These are phyloP conservation scores for Colletotrichum endophyticum DNA, from an alignment of 2,329 filamentous ascomycete genomes.

Conservation along the genomic window DNA sequence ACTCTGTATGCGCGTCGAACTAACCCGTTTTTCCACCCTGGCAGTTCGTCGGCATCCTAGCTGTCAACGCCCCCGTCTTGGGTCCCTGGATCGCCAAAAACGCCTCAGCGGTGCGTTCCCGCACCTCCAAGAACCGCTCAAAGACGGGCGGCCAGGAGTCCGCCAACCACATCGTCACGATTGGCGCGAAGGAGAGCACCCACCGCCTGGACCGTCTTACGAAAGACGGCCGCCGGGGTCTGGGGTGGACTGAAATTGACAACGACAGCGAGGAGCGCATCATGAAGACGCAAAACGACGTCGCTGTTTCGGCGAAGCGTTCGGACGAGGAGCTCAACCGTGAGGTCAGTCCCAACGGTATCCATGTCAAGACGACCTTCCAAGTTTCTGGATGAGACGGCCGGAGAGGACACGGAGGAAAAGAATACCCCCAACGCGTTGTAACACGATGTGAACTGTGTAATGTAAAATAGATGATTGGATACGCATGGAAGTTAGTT, in stretches of 20 bases:
- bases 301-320: not conserved
- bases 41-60: slow-evolving; percentile 28
- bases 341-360: not conserved
- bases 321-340: not conserved
- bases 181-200: slow-evolving; percentile 18
- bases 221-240: slow-evolving; percentile 18
- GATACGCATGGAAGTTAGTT: not conserved
- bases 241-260: slow-evolving; percentile 25
- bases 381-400: not conserved
- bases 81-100: slow-evolving; percentile 27
- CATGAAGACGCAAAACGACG: slow-evolving; percentile 4
- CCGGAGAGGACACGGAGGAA: not conserved
- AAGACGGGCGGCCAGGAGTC: slow-evolving; percentile 5
- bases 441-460: not conserved
- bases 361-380: slow-evolving; percentile 5
- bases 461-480: not conserved
- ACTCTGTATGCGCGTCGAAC: not conserved
- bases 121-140: slow-evolving; percentile 5
- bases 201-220: slow-evolving; percentile 19
- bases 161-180: slow-evolving; percentile 23
- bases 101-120: slow-evolving; percentile 13
- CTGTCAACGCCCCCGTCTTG: slow-evolving; percentile 26
- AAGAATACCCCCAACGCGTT: not conserved
- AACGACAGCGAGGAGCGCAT: slow-evolving; percentile 26
- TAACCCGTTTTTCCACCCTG: not conserved